Evolutionary conservation across 441 rosid species (phyloP), one percentile per base, ranked within the genome.

Genomic region (Metrosideros polymorpha): DNA sequence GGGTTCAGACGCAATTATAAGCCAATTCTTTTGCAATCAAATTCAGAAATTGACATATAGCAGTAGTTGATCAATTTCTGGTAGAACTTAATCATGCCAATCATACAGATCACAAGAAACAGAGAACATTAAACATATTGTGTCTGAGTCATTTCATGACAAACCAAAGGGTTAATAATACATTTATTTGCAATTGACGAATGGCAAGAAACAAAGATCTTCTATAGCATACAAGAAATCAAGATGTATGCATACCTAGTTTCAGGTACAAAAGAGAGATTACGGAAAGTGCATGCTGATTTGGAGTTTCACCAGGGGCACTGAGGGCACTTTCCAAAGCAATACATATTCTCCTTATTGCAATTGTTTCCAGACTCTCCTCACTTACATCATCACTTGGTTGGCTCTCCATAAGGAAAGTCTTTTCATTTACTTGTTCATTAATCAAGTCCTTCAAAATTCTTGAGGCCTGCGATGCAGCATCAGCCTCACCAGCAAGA

Each of bases 401-500:
- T 75, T 87, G 88, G 83, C 87, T 87, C 85, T 91, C 91, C 12
- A 43, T 35, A 29, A 77, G 79, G 84, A 92, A 87, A 86, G 86
- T 84, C 84, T 89, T 87, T 47, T 76, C 82, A 91, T 94, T 91
- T 6, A 95, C 55, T 87, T 87, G 88, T 86, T 85, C 88, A 85
- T 84, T 90, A 84, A 97, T 91, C 93, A 97, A 88, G 87, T 95
- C 93, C 91, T 91, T 97, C 82, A 95, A 50, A 87, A 92, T 89
- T 87, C 83, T 71, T 82, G 96, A 91, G 87, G 94, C 94, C 86
- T 91, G 92, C 52, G 95, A 92, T 88, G 99, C 94, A 88, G 86
- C 84, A 42, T 88, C 88, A 51, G 91, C 90, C 89, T 89, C 91
- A 57, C 89, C 93, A 89, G 88, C 91, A 91, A 96, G 88, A 91